Percentiles rank a stretch among this genome's conserved stretches.
These are phyloP conservation scores for Argentina anserina DNA, from an alignment of 306 rosid species.

Conservation along the genomic window DNA sequence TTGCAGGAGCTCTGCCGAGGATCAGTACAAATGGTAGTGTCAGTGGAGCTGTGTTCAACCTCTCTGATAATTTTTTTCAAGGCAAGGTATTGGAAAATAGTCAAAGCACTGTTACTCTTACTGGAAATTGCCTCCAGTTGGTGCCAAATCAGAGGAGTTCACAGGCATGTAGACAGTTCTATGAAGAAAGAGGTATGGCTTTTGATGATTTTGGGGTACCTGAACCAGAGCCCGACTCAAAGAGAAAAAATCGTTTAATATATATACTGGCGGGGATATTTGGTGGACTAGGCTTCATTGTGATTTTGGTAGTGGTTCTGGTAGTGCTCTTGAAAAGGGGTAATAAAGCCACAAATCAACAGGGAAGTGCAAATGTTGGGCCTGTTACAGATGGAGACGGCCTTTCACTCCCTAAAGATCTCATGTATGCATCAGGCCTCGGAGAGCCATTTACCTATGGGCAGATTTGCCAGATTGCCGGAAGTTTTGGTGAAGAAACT, in stretches of 20 bases:
- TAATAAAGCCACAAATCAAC: slow-evolving; percentile 31
- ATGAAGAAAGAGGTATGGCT: slow-evolving; percentile 30
- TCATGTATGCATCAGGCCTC: slow-evolving; percentile 28
- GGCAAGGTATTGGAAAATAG: slow-evolving; percentile 37
- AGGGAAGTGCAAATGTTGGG: slow-evolving; percentile 47
- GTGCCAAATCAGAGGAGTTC: slow-evolving; percentile 48
- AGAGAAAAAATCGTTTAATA: slow-evolving; percentile 38
- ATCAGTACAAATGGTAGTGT: slow-evolving; percentile 26
- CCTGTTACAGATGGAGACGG: slow-evolving; percentile 44
- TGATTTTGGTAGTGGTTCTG: slow-evolving; percentile 48
- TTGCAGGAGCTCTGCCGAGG: slow-evolving; percentile 52
- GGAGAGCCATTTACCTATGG: slow-evolving; percentile 68
- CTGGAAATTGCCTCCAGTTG: slow-evolving; percentile 57
- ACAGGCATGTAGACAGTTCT: slow-evolving; percentile 56
- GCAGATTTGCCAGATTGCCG: slow-evolving; percentile 55
- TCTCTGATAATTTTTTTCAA: slow-evolving; percentile 72
- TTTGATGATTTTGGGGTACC: slow-evolving; percentile 34
- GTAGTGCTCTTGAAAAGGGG: slow-evolving; percentile 41
- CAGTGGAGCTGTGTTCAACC: slow-evolving; percentile 38
- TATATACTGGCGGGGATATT: slow-evolving; percentile 66
- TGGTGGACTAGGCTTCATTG: slow-evolving; percentile 73
- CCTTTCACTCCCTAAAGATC: slow-evolving; percentile 50
- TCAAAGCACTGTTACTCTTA: slow-evolving; percentile 38
- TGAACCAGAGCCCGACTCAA: slow-evolving; percentile 24
- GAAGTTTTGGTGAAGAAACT: slow-evolving; percentile 62